Percentiles rank a stretch among this genome's conserved stretches.
Conservation (phyloP, 2,329 filamentous ascomycete genomes). For the Pseudogymnoascus sp. region DNA sequence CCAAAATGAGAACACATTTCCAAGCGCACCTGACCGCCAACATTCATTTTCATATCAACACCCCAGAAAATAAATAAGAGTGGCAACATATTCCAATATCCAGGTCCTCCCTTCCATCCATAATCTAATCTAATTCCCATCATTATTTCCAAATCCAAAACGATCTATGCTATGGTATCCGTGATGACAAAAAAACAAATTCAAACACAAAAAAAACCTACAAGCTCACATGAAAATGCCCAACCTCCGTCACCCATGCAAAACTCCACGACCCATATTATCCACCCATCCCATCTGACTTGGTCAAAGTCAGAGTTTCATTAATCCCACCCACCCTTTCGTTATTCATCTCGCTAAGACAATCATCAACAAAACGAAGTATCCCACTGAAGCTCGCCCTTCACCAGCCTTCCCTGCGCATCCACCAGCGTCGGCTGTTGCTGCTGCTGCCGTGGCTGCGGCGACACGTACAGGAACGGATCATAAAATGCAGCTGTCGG, state of each 20-base stretch:
- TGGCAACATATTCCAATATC: not conserved
- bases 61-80: not conserved
- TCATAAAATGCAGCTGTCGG: not conserved
- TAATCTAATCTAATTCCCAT: not conserved
- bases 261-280: not conserved
- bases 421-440: not conserved
- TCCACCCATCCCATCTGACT: not conserved
- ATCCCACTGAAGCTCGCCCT: not conserved
- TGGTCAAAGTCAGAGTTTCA: not conserved
- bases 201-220: not conserved
- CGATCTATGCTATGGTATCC: conserved; percentile 3
- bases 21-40: not conserved
- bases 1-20: not conserved
- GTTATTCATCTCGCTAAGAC: not conserved
- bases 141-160: not conserved
- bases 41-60: not conserved
- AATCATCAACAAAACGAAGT: not conserved
- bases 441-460: not conserved
- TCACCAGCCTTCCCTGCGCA: not conserved
- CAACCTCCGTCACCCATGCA: not conserved
- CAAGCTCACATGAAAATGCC: not conserved
- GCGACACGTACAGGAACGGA: not conserved
- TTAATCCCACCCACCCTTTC: not conserved
- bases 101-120: not conserved
- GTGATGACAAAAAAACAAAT: not conserved